Evolutionary conservation across 257 asterid species (phyloP).

Genomic region (Striga asiatica): DNA sequence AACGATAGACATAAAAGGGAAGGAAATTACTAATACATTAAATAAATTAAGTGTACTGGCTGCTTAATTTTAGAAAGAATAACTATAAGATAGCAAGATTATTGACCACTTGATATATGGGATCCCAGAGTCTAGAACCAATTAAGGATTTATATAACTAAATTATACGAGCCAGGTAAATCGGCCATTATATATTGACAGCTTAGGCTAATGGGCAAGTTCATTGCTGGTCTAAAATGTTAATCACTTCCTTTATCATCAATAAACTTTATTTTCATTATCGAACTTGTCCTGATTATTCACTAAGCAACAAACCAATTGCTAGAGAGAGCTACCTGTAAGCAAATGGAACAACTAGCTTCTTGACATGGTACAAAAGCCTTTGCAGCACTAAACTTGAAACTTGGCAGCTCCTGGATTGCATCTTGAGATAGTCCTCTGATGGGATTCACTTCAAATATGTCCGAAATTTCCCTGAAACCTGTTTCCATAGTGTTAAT

Average conservation of each 20-base stretch:
- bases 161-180: too few species aligned
- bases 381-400: conserved; percentile 20
- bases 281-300: neutral
- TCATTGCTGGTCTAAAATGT: too few species aligned
- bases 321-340: conserved; percentile 37
- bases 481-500: conserved; percentile 57
- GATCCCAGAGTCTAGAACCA: too few species aligned
- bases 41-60: too few species aligned
- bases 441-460: conserved; percentile 46
- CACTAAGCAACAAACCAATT: conserved; percentile 1
- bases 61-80: neutral
- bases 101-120: too few species aligned
- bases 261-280: neutral
- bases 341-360: conserved; percentile 60
- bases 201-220: too few species aligned
- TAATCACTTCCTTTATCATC: neutral
- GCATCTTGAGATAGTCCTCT: conserved; percentile 48
- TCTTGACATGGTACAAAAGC: conserved; percentile 16
- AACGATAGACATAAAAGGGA: too few species aligned
- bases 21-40: too few species aligned
- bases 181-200: too few species aligned
- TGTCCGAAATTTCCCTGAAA: conserved; percentile 67
- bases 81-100: neutral
- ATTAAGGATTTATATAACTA: too few species aligned
- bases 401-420: conserved; percentile 44